These are phyloP conservation scores for Cladosporium sp. DNA, from an alignment of 2,329 filamentous ascomycete genomes.

Conservation along the genomic window DNA sequence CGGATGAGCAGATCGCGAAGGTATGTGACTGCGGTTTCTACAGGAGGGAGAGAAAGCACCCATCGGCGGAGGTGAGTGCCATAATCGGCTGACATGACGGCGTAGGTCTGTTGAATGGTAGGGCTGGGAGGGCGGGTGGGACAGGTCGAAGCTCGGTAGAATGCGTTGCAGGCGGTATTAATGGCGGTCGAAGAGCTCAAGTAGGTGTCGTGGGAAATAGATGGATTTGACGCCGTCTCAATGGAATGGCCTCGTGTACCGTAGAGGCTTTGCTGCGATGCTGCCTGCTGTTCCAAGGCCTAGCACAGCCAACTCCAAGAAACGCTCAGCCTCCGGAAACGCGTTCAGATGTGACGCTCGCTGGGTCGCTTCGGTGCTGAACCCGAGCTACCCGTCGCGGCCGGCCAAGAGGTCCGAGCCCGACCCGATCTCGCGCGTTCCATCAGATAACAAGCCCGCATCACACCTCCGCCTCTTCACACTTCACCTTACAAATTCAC, in stretches of 20 bases:
- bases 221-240: too few relatives aligned
- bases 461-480: conserved; percentile 8
- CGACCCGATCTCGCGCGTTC: background rate
- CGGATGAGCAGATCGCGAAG: conserved; percentile 82
- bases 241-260: too few relatives aligned
- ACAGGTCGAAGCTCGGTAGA: background rate
- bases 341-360: conserved; percentile 7
- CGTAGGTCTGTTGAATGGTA: background rate
- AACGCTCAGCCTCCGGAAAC: conserved; percentile 8
- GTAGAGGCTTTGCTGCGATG: too few relatives aligned
- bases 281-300: too few relatives aligned
- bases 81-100: conserved; percentile 8
- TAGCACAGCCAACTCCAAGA: background rate
- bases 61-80: conserved; percentile 59
- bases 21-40: conserved; percentile 78
- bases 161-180: background rate
- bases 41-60: conserved; percentile 80
- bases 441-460: background rate
- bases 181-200: too few relatives aligned
- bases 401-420: background rate
- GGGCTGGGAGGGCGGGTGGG: background rate
- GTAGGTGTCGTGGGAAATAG: too few relatives aligned
- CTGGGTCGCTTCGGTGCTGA: too few relatives aligned
- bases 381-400: too few relatives aligned
- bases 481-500: conserved; percentile 7